phyloP scores from a whole-genome alignment of 2,329 filamentous ascomycete genomes.

The Fusarium sp. region DNA sequence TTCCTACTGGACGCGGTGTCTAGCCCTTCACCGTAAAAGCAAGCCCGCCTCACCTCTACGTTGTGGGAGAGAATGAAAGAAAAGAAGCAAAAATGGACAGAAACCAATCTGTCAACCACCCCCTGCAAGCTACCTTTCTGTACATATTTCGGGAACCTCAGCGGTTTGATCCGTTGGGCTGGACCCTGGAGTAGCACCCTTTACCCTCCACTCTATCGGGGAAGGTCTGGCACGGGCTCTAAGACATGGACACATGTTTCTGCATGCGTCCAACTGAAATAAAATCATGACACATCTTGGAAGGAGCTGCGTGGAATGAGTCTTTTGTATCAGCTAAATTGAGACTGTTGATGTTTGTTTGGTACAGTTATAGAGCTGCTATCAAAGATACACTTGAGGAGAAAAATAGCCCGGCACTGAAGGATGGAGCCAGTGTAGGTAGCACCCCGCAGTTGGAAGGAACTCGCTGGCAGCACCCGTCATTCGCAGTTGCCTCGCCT shows the following conservation, averaged over 20 bases:
- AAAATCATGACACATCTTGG: not conserved
- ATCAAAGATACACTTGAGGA: not conserved
- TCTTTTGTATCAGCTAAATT: not conserved
- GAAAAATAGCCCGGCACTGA: not conserved
- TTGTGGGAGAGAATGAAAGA: not conserved
- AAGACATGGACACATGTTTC: constrained; percentile 1
- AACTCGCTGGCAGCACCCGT: constrained; percentile 8
- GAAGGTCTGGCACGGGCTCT: constrained; percentile 7
- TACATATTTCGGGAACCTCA: constrained; percentile 22
- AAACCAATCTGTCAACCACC: not conserved
- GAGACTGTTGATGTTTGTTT: not conserved
- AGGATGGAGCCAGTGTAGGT: not conserved
- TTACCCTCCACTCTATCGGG: constrained; percentile 18
- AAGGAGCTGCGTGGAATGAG: not conserved
- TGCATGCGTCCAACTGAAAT: not conserved
- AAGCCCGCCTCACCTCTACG: not conserved
- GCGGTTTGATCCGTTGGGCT: constrained; percentile 24
- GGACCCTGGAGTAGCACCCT: constrained; percentile 22
- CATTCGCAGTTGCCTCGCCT: constrained; percentile 19
- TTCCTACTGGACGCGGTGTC: constrained; percentile 30
- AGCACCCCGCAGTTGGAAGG: constrained; percentile 26
- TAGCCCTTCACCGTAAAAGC: constrained; percentile 6
- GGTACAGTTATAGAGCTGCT: not conserved
- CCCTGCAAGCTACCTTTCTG: constrained; percentile 21
- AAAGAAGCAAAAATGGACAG: constrained; percentile 12